Evolutionary conservation across 2,329 filamentous ascomycete genomes (phyloP), one percentile per base, ranked within the genome.

Genomic region (Paecilomyces variotii): DNA sequence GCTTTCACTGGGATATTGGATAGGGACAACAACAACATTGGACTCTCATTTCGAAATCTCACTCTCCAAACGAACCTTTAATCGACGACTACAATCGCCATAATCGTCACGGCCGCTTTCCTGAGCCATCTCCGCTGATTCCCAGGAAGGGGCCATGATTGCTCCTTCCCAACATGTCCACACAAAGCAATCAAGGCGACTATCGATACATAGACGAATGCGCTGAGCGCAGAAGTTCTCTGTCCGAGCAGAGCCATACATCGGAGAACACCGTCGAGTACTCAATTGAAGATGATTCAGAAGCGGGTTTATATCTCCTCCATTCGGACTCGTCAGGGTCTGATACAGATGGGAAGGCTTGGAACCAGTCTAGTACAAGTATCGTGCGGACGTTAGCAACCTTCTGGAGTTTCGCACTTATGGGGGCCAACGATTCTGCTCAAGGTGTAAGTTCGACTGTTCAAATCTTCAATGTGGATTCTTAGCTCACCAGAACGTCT

Each of bases 381-480:
- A 72, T 78, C 2, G 73, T 74, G 61, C 78, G 80, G 9, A 73
- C 84, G 0, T 70, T 75, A 1, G 78, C 84, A 0, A 79, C 81
- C 0, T 86, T 85, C 69, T 84, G 78, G 74, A 80, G 78, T 5
- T 83, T 87, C 60, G 65, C 83, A 4, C 78, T 83, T 1, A 80
- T 84, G 68, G 84, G 84, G 0, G 78, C 81, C 9, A 85, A 84
- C 57, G 83, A 85, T 69, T 78, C 81, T 2, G 81, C 81, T 10
- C 84, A 84, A 57, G 83, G 83, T 61, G 81, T 82, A 69, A 74
- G 80, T 72, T 14, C 14, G 35, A 51, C 26, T 14, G n/a, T 39
- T 10, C n/a, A 3, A 25, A 53, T 27, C n/a, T n/a, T 10, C 25
- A 49, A 55, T 2, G 25, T 10, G 28, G 10, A 54, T 30, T 6